A percentile compares a stretch with the other conserved stretches of the same genome.
These are phyloP conservation scores for Pulveroboletus sp. DNA, from an alignment of 768 basidiomycete species.

Conservation along the genomic window DNA sequence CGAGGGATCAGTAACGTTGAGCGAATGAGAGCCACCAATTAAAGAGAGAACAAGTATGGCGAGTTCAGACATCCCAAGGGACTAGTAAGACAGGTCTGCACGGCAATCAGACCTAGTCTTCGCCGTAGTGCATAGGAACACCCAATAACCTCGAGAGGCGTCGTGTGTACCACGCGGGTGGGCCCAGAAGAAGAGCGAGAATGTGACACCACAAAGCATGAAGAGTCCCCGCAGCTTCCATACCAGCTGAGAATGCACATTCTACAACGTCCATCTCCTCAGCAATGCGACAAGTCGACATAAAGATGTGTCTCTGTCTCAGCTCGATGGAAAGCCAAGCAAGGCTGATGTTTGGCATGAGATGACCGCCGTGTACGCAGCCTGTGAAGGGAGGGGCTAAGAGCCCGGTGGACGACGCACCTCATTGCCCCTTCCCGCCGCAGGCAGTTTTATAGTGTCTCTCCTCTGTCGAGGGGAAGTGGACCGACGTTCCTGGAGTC, in stretches of 20 bases:
- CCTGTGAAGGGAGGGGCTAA: not conserved
- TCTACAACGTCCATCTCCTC: not conserved
- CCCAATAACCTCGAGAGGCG: not conserved
- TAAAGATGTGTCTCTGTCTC: not conserved
- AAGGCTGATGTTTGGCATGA: not conserved
- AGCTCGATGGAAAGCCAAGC: not conserved
- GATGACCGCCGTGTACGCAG: not conserved
- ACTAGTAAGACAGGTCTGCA: not conserved
- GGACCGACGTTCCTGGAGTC: not conserved
- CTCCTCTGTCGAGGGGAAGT: conserved; percentile 13
- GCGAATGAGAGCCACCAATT: not conserved
- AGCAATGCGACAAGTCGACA: not conserved
- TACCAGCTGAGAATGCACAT: not conserved
- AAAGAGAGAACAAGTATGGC: not conserved
- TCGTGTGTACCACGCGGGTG: not conserved
- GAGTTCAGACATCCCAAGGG: not conserved
- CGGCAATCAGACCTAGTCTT: not conserved
- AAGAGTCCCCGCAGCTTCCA: not conserved
- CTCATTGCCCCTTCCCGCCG: conserved; percentile 2
- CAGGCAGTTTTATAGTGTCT: conserved; percentile 11
- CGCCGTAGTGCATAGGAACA: not conserved
- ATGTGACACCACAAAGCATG: not conserved
- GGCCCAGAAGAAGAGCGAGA: not conserved
- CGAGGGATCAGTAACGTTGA: conserved; percentile 5
- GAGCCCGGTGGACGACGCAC: conserved; percentile 6